Conservation (phyloP, 164 flowering plant genomes). For the Nymphaea thermarum region DNA sequence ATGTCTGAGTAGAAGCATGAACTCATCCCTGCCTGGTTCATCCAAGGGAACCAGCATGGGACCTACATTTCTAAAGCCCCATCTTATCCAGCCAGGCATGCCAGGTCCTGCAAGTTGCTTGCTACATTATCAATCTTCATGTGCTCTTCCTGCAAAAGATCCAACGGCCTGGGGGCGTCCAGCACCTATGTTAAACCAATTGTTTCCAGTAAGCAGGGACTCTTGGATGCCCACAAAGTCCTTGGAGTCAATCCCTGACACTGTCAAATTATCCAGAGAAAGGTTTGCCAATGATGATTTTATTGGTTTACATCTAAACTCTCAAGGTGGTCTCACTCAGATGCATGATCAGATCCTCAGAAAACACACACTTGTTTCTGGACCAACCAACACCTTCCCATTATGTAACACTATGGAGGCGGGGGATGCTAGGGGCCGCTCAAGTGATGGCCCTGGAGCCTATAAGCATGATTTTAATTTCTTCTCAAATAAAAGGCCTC, state of each 20-base stretch:
- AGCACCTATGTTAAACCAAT: constrained; percentile 15
- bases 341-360: constrained; percentile 13
- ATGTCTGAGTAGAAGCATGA: background rate
- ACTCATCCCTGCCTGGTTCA: background rate
- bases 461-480: constrained; percentile 14
- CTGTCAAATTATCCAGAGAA: constrained; percentile 5
- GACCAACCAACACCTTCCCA: constrained; percentile 15
- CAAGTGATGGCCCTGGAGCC: constrained; percentile 10
- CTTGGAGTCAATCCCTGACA: background rate
- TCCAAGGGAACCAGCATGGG: background rate
- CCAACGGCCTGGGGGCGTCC: constrained; percentile 12
- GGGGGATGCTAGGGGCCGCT: constrained; percentile 4
- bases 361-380: constrained; percentile 7
- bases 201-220: background rate
- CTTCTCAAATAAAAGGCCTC: constrained; percentile 4
- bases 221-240: constrained; percentile 1
- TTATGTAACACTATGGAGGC: constrained; percentile 8
- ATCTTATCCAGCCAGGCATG: background rate
- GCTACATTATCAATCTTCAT: constrained; percentile 12
- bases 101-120: constrained; percentile 6
- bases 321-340: constrained; percentile 47
- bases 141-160: constrained; percentile 17
- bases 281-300: constrained; percentile 15
- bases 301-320: constrained; percentile 59
- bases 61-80: background rate